phyloP scores from a whole-genome alignment of 192 early-diverging fungal genomes.

The Rhizoclosmatium sp. region DNA sequence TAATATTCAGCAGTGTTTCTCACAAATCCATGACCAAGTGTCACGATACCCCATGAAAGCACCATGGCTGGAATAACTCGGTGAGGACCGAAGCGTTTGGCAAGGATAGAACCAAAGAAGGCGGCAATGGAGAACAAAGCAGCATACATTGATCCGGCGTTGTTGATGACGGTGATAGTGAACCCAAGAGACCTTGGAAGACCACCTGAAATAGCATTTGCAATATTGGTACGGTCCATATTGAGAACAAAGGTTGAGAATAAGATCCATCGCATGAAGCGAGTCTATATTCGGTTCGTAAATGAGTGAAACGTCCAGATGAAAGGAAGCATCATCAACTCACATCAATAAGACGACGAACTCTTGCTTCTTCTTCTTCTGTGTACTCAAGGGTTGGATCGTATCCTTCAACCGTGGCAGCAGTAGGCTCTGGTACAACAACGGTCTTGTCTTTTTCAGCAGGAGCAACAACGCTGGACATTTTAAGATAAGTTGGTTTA shows the following conservation, averaged over 20 bases:
- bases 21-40: slow-evolving; percentile 4
- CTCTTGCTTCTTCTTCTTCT: neutral
- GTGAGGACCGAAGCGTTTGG: slow-evolving; percentile 24
- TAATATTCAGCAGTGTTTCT: slow-evolving; percentile 9
- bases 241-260: slow-evolving; percentile 32
- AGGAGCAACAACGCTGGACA: too few species aligned
- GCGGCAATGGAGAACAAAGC: slow-evolving; percentile 22
- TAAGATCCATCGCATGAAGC: slow-evolving; percentile 4
- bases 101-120: slow-evolving; percentile 24
- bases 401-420: neutral
- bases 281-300: neutral
- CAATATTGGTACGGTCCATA: slow-evolving; percentile 35
- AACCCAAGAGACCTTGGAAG: slow-evolving; percentile 6
- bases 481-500: too few species aligned
- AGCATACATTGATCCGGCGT: slow-evolving; percentile 26
- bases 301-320: too few species aligned
- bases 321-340: neutral
- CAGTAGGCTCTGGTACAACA: too few species aligned
- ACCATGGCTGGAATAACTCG: slow-evolving; percentile 31
- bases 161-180: slow-evolving; percentile 6
- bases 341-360: slow-evolving; percentile 16
- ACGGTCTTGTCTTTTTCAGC: too few species aligned
- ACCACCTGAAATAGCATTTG: slow-evolving; percentile 23
- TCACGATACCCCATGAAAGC: slow-evolving; percentile 28
- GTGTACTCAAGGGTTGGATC: neutral